phyloP scores from a whole-genome alignment of 2,329 filamentous ascomycete genomes.

The Pseudonectria foliicola region DNA sequence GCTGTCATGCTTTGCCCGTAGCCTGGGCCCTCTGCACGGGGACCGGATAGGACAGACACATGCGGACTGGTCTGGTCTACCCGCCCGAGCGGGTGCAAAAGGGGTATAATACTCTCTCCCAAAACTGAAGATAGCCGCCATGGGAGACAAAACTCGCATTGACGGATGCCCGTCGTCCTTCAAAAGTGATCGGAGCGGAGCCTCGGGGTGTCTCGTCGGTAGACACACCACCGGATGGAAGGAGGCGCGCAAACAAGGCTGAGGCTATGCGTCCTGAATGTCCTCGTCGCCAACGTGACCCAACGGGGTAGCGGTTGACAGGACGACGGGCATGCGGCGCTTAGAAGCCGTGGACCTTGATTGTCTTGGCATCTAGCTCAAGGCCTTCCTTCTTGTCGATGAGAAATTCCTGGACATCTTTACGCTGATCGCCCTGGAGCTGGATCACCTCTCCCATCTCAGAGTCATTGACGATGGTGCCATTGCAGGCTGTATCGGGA shows the following conservation, averaged over 20 bases:
- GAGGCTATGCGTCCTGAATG: slow-evolving; percentile 25
- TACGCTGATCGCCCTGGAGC: slow-evolving; percentile 98
- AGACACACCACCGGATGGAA: slow-evolving; percentile 20
- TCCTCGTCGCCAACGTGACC: slow-evolving; percentile 26
- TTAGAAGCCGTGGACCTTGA: slow-evolving; percentile 69
- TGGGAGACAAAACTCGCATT: slow-evolving; percentile 16
- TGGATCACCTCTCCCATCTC: slow-evolving; percentile 99
- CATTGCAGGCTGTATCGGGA: slow-evolving; percentile 77
- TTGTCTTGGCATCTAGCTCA: slow-evolving; percentile 90
- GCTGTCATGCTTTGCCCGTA: slow-evolving; percentile 24
- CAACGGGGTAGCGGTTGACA: slow-evolving; percentile 25
- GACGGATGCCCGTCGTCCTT: slow-evolving; percentile 26
- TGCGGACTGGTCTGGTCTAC: slow-evolving; percentile 1
- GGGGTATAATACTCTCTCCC: slow-evolving; percentile 17
- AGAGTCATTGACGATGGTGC: slow-evolving; percentile 91
- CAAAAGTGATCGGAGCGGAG: slow-evolving; percentile 24
- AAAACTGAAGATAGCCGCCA: slow-evolving; percentile 17
- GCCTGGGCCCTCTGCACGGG: slow-evolving; percentile 19
- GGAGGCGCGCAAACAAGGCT: slow-evolving; percentile 19
- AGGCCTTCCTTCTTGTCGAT: slow-evolving; percentile 92
- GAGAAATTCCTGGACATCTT: slow-evolving; percentile 97
- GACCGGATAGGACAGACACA: slow-evolving; percentile 8
- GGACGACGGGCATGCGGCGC: slow-evolving; percentile 32
- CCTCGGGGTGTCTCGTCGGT: slow-evolving; percentile 22
- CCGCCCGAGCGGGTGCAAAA: slow-evolving; percentile 13